phyloP scores from a whole-genome alignment of 192 early-diverging fungal species.

The Coemansia aciculifera region DNA sequence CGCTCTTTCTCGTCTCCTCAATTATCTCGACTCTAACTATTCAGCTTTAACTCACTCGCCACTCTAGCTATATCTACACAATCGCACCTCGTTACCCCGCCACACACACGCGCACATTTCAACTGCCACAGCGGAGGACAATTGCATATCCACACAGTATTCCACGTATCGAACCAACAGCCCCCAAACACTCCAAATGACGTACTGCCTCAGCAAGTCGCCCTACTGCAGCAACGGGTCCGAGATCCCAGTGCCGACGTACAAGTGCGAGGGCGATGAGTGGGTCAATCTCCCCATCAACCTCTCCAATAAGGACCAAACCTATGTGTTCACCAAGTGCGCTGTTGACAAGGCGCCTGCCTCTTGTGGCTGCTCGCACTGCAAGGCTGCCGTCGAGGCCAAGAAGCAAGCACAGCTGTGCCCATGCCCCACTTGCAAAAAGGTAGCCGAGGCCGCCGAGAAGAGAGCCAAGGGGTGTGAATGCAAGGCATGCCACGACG shows the following conservation, averaged over 20 bases:
- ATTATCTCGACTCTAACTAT: slow-evolving; percentile 6
- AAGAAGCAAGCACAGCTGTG: slow-evolving; percentile 35
- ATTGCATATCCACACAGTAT: neutral
- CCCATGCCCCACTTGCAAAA: slow-evolving; percentile 35
- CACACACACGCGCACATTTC: neutral
- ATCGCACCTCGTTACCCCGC: neutral
- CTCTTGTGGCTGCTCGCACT: slow-evolving; percentile 32
- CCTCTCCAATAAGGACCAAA: slow-evolving; percentile 50
- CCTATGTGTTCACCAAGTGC: slow-evolving; percentile 46
- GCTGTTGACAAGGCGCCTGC: slow-evolving; percentile 35
- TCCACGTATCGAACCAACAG: neutral
- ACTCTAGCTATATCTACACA: neutral
- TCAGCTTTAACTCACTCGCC: neutral
- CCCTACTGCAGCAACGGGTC: slow-evolving; percentile 43
- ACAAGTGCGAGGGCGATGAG: slow-evolving; percentile 52
- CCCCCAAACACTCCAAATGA: slow-evolving; percentile 17
- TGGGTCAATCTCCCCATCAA: slow-evolving; percentile 56
- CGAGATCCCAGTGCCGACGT: slow-evolving; percentile 47
- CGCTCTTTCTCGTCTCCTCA: neutral
- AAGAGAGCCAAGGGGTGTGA: slow-evolving; percentile 38
- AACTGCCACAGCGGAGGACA: neutral
- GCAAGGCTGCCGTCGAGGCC: slow-evolving; percentile 34
- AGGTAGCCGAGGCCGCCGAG: slow-evolving; percentile 38
- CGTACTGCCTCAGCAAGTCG: slow-evolving; percentile 50
- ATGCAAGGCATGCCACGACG: slow-evolving; percentile 34